A percentile compares a stretch with the other conserved stretches of the same genome.
Conservation (phyloP, 257 asterid genomes). For the Capsicum rhomboideum region DNA sequence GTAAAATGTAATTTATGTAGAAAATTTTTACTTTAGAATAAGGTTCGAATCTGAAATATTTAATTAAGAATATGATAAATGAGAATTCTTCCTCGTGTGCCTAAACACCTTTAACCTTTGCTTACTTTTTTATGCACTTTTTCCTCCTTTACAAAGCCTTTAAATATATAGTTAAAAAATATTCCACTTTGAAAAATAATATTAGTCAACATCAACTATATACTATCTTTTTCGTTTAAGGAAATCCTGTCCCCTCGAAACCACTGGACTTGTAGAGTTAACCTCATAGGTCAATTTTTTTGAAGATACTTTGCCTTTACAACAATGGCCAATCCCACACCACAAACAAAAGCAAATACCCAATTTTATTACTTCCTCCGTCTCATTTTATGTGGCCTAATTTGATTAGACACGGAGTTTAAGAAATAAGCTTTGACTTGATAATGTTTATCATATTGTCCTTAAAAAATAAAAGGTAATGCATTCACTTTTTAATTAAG, state of each 20-base stretch:
- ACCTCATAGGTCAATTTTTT: background rate
- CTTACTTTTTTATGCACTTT: background rate
- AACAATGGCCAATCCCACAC: rapidly evolving
- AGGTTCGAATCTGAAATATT: rapidly evolving
- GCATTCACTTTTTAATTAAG: too few relatives aligned
- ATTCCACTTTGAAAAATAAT: background rate
- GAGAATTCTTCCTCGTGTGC: background rate
- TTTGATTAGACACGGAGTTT: too few relatives aligned
- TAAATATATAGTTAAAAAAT: background rate
- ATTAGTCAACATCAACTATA: background rate
- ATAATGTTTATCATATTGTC: too few relatives aligned
- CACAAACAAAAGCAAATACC: too few relatives aligned
- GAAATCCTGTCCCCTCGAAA: background rate
- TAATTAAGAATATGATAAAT: background rate
- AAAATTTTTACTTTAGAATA: too few relatives aligned
- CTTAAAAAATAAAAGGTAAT: too few relatives aligned
- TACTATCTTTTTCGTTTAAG: background rate
- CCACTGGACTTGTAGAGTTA: background rate
- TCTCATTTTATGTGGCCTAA: too few relatives aligned
- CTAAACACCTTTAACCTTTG: background rate
- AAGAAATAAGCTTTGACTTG: too few relatives aligned
- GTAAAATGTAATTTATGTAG: too few relatives aligned
- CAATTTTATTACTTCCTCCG: too few relatives aligned
- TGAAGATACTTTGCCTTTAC: background rate
- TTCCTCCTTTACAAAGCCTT: background rate